Percentiles rank a stretch among this genome's conserved stretches.
Conservation (phyloP, 2,329 filamentous ascomycete genomes). For the Penicillium polonicum region DNA sequence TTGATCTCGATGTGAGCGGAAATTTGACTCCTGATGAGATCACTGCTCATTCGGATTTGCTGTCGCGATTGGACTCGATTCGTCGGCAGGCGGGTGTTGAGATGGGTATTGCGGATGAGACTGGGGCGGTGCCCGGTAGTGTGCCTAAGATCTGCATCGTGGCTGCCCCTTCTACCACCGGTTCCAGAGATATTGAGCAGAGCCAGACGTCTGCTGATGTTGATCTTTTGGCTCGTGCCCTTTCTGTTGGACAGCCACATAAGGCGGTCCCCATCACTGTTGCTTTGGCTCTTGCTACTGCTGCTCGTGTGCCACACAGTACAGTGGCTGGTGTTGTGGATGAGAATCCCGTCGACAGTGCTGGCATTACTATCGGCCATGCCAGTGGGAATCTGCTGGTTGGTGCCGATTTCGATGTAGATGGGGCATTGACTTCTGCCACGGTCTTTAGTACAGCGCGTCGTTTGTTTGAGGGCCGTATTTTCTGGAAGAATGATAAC, state of each 20-base stretch:
- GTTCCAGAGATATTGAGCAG: slow-evolving; percentile 9
- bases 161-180: slow-evolving; percentile 29
- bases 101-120: slow-evolving; percentile 59
- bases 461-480: slow-evolving; percentile 48
- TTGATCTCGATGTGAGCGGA: slow-evolving; percentile 46
- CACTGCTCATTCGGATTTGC: slow-evolving; percentile 46
- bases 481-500: slow-evolving; percentile 40
- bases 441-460: slow-evolving; percentile 52
- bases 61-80: slow-evolving; percentile 55
- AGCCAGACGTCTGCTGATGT: slow-evolving; percentile 37
- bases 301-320: slow-evolving; percentile 47
- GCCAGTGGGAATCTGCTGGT: slow-evolving; percentile 49
- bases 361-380: slow-evolving; percentile 46
- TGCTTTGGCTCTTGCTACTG: slow-evolving; percentile 51
- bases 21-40: slow-evolving; percentile 55
- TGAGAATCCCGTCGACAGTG: slow-evolving; percentile 26
- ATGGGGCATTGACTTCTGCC: slow-evolving; percentile 38
- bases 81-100: slow-evolving; percentile 56
- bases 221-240: slow-evolving; percentile 48
- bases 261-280: slow-evolving; percentile 58
- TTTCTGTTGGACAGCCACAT: slow-evolving; percentile 59
- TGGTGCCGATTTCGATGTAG: slow-evolving; percentile 39
- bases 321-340: slow-evolving; percentile 38
- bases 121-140: slow-evolving; percentile 50
- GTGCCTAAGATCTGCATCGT: slow-evolving; percentile 64